These are phyloP conservation scores for Penicillium parvum DNA, from an alignment of 495 filamentous ascomycete genomes.

Conservation along the genomic window DNA sequence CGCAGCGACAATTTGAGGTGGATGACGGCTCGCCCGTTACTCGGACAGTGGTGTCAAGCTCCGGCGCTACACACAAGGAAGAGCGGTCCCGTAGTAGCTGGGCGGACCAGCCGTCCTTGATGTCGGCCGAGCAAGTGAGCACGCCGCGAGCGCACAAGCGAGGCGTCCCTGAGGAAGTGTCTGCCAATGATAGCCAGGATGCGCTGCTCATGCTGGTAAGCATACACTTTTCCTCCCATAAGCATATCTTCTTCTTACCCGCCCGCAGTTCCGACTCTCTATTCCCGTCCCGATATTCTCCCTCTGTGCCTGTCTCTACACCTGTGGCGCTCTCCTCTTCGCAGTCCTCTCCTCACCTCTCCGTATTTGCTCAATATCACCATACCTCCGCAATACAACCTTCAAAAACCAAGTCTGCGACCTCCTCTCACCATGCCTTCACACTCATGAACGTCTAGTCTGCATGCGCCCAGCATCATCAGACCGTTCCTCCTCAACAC, in stretches of 20 bases:
- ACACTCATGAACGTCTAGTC: constrained; percentile 41
- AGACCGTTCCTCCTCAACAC: constrained; percentile 30
- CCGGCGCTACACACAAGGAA: constrained; percentile 30
- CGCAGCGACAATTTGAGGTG: constrained; percentile 11
- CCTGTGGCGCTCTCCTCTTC: constrained; percentile 38
- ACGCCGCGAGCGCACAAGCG: constrained; percentile 31
- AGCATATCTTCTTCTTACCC: not conserved
- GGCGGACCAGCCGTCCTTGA: constrained; percentile 40
- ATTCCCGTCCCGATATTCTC: constrained; percentile 45
- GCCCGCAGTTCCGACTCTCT: constrained; percentile 45
- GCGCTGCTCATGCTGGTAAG: constrained; percentile 40
- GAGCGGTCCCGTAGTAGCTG: constrained; percentile 31
- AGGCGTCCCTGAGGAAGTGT: constrained; percentile 19
- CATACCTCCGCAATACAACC: constrained; percentile 34
- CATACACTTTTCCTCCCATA: not conserved
- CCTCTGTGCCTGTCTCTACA: constrained; percentile 38
- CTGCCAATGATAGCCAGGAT: constrained; percentile 30
- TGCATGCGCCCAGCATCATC: constrained; percentile 24
- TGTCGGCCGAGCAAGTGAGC: constrained; percentile 33
- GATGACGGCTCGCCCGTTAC: constrained; percentile 26
- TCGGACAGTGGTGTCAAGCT: constrained; percentile 23
- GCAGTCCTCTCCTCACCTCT: constrained; percentile 41
- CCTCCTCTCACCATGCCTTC: constrained; percentile 39
- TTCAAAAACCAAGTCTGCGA: constrained; percentile 37
- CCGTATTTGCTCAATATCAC: constrained; percentile 37